Percentiles rank a stretch among this genome's conserved stretches.
These are phyloP conservation scores for Brachypodium distachyon DNA, from an alignment of 202 grass and related monocot genomes.

Conservation along the genomic window DNA sequence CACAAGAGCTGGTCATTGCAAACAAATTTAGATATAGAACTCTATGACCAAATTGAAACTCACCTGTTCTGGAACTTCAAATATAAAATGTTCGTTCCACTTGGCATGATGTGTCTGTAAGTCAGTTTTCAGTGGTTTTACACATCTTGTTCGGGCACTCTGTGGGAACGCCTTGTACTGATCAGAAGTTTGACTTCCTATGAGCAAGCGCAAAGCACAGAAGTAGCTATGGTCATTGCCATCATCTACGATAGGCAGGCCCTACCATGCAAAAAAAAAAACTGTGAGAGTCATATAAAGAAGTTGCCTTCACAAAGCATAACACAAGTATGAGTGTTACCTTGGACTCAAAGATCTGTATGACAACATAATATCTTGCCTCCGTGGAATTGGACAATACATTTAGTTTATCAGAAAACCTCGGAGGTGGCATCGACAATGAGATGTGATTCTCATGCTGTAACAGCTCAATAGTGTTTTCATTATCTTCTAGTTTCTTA, in stretches of 20 bases:
- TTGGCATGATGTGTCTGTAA: constrained; percentile 40
- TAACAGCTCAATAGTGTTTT: constrained; percentile 49
- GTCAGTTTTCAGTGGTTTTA: constrained; percentile 56
- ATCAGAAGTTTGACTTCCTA: constrained; percentile 72
- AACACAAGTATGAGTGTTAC: constrained; percentile 28
- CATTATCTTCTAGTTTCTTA: constrained; percentile 54
- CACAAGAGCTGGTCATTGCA: neutral
- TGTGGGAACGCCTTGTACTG: constrained; percentile 94
- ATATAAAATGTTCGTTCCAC: constrained; percentile 99
- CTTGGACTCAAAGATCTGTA: constrained; percentile 95
- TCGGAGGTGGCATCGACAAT: constrained; percentile 80
- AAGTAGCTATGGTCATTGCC: constrained; percentile 92
- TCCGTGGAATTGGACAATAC: constrained; percentile 63
- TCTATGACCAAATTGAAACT: neutral
- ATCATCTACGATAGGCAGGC: constrained; percentile 81
- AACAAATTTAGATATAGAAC: neutral
- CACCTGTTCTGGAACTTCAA: constrained; percentile 97
- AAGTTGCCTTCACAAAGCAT: neutral
- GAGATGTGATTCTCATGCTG: constrained; percentile 61
- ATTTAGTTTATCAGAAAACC: constrained; percentile 86
- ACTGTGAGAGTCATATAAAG: constrained; percentile 19
- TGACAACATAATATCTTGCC: constrained; percentile 85
- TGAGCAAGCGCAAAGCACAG: constrained; percentile 86
- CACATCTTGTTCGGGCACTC: constrained; percentile 97
- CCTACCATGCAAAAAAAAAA: constrained; percentile 38